These are phyloP conservation scores for Phoma sp. DNA, from an alignment of 2,329 filamentous ascomycete genomes.

Conservation along the genomic window DNA sequence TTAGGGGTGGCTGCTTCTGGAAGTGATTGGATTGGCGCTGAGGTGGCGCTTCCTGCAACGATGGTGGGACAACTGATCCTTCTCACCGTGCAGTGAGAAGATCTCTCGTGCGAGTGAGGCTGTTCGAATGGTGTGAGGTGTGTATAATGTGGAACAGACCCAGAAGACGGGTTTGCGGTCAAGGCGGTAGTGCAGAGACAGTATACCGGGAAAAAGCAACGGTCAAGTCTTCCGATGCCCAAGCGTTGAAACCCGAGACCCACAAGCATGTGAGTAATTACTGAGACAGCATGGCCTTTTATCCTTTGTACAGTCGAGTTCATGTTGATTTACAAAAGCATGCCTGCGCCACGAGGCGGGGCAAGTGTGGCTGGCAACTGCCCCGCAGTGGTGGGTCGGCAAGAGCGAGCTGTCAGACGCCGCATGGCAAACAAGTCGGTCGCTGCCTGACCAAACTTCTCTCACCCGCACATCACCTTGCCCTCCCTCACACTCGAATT, in stretches of 20 bases:
- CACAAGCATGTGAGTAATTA: not conserved
- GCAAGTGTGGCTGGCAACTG: slow-evolving; percentile 14
- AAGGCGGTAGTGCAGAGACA: slow-evolving; percentile 6
- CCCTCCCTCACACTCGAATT: not conserved
- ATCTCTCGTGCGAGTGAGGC: slow-evolving; percentile 11
- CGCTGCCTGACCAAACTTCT: slow-evolving; percentile 22
- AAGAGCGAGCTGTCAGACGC: slow-evolving; percentile 24
- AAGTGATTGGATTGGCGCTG: slow-evolving; percentile 17
- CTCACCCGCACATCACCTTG: slow-evolving; percentile 3
- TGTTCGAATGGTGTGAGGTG: slow-evolving; percentile 10
- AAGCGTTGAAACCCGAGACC: not conserved
- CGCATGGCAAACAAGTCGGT: slow-evolving; percentile 13
- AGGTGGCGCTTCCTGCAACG: slow-evolving; percentile 8
- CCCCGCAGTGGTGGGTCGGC: slow-evolving; percentile 22
- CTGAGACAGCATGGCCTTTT: not conserved
- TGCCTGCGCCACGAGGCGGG: slow-evolving; percentile 15
- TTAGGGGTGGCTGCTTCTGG: not conserved
- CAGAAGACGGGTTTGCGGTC: slow-evolving; percentile 15
- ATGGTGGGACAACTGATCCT: slow-evolving; percentile 4
- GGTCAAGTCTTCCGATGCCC: not conserved
- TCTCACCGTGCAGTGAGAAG: slow-evolving; percentile 4
- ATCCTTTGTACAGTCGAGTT: not conserved
- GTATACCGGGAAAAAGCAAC: slow-evolving; percentile 12
- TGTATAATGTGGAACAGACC: slow-evolving; percentile 16
- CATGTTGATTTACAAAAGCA: not conserved